Base-by-base conservation (phyloP, 1,284 basidiomycete species). In the Rhodotorula glutinis region DNA sequence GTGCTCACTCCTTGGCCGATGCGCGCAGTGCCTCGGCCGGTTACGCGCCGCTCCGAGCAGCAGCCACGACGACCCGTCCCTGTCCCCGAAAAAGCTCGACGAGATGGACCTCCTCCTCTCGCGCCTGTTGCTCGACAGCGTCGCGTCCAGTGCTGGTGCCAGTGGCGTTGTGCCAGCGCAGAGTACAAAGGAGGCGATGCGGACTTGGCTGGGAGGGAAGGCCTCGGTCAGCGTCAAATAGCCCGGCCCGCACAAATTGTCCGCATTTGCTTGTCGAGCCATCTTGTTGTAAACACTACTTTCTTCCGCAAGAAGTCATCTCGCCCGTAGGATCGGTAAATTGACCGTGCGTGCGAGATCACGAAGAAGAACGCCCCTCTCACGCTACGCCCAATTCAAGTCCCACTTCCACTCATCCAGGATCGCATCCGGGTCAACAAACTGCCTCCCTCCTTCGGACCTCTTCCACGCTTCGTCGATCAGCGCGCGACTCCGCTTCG, bases 401-500 rank as follows among this genome's bases (percentile, higher is more conserved):
- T 52, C 23, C 66, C 66, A 67, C 3, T 40, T 43, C 66, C 66
- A 67, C 27, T 63, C 61, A 8, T 30, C 53, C 10, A 67, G 33
- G 25, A 67, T 57, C 21, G 8, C 41, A n/a, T 67, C 66, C 8
- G 61, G 54, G 27, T 67, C 58, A 33, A 67, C 62, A 19, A 57
- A 67, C 13, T 38, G 2, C 47, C 23, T 40, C 10, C 66, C 66
- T 5, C 60, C 61, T 3, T 40, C 23, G 2, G 41, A 49, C 43
- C 66, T 38, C 27, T 40, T 7, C 66, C 66, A 67, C 9, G 53
- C 66, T 41, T 67, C 66, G 25, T 60, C 61, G 27, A 63, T 40
- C 3, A 67, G 49, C 41, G 25, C 41, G 10, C 54, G n/a, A 9
- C 53, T 57, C 40, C 66, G 44, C 23, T 53, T 60, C 27, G 66